Percentiles rank a stretch among this genome's conserved stretches.
Conservation (phyloP, 2,329 filamentous ascomycete genomes). For the Phyllosticta paracitricarpa region DNA sequence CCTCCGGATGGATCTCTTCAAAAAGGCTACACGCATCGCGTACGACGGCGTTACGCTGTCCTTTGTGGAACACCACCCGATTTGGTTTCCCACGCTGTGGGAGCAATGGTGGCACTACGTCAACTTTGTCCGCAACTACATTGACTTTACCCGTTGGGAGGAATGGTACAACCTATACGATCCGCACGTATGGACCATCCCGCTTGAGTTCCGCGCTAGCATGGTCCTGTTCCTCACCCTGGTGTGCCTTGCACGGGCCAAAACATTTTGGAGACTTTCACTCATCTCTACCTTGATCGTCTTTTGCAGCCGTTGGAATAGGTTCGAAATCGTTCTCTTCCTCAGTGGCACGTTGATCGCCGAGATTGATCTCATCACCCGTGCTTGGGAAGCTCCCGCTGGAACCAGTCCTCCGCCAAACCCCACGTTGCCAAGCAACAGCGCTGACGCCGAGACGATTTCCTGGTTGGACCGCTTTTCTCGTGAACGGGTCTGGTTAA, state of each 20-base stretch:
- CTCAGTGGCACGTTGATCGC: constrained; percentile 26
- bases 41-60: constrained; percentile 15
- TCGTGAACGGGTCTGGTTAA: constrained; percentile 26
- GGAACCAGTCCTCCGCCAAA: neutral
- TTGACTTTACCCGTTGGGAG: constrained; percentile 7
- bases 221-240: constrained; percentile 18
- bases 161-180: constrained; percentile 18
- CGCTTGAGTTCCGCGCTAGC: constrained; percentile 36
- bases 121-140: constrained; percentile 15
- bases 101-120: constrained; percentile 23
- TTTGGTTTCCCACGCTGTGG: constrained; percentile 14
- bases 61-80: constrained; percentile 11
- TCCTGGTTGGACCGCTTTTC: constrained; percentile 12
- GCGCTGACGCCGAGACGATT: neutral
- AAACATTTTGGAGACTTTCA: constrained; percentile 13
- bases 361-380: constrained; percentile 24
- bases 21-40: constrained; percentile 18
- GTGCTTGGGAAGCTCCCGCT: neutral
- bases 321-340: constrained; percentile 21
- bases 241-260: constrained; percentile 11
- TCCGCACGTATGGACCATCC: constrained; percentile 28
- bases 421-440: neutral
- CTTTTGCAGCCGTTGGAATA: constrained; percentile 14
- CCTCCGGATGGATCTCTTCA: constrained; percentile 14
- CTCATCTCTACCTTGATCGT: constrained; percentile 11